These are phyloP conservation scores for grape (Vitis vinifera) DNA, from an alignment of 164 flowering plant genomes.

Conservation along the genomic window ASM3070453v1 NC_081823.1:5268501-5269000, in stretches of 20 bases:
- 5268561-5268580: slow-evolving; percentile 46
- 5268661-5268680: slow-evolving; percentile 42
- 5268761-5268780: slow-evolving; percentile 34
- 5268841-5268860: slow-evolving; percentile 70
- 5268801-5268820: slow-evolving; percentile 28
- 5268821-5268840: slow-evolving; percentile 31
- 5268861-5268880: slow-evolving; percentile 61
- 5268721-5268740: slow-evolving; percentile 30
- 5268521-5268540: slow-evolving; percentile 52
- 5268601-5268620: slow-evolving; percentile 51
- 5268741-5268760: slow-evolving; percentile 30
- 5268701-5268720: slow-evolving; percentile 21
- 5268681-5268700: slow-evolving; percentile 19
- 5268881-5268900: slow-evolving; percentile 35
- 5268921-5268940: slow-evolving; percentile 18
- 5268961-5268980: slow-evolving; percentile 28
- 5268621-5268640: slow-evolving; percentile 28
- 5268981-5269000: slow-evolving; percentile 33
- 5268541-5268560: slow-evolving; percentile 46
- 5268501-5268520: slow-evolving; percentile 61
- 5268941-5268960: slow-evolving; percentile 13
- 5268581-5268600: slow-evolving; percentile 72
- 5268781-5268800: slow-evolving; percentile 22
- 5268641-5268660: slow-evolving; percentile 27
- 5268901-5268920: slow-evolving; percentile 23